phyloP scores from a whole-genome alignment of 257 asterid genomes.

The Thymus quinquecostatus region DNA sequence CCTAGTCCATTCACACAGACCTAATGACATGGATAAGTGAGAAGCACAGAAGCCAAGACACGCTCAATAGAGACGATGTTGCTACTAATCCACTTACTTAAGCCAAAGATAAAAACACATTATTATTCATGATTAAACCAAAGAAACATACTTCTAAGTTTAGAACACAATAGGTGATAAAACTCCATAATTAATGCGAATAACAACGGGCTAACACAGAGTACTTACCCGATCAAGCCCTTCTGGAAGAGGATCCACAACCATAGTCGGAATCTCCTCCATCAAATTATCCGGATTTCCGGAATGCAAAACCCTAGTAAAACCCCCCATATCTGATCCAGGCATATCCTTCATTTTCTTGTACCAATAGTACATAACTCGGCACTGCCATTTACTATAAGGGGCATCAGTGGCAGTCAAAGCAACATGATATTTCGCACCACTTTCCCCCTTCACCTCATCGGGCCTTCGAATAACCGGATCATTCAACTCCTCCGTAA shows the following conservation, averaged over 20 bases:
- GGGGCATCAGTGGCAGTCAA: constrained; percentile 89
- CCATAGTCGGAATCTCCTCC: constrained; percentile 89
- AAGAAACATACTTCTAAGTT: background rate
- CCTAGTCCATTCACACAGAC: background rate
- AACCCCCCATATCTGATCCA: constrained; percentile 97
- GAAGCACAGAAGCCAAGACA: background rate
- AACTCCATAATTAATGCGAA: constrained; percentile 13
- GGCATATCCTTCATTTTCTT: constrained; percentile 69
- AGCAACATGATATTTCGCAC: constrained; percentile 75
- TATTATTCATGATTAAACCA: background rate
- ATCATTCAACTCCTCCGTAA: constrained; percentile 50
- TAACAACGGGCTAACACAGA: constrained; percentile 9
- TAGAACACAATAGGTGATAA: background rate
- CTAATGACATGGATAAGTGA: background rate
- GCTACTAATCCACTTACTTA: background rate
- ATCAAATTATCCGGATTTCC: constrained; percentile 86
- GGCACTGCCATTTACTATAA: constrained; percentile 94
- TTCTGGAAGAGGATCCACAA: constrained; percentile 89
- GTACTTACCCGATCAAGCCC: constrained; percentile 91
- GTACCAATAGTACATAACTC: constrained; percentile 97
- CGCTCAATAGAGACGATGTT: background rate
- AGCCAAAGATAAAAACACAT: background rate
- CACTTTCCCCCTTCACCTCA: constrained; percentile 35
- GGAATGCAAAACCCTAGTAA: constrained; percentile 89
- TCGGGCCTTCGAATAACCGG: constrained; percentile 56